A percentile compares a stretch with the other conserved stretches of the same genome.
Evolutionary conservation across 768 basidiomycete genomes (phyloP).

Genomic region (Suillus brevipes): DNA sequence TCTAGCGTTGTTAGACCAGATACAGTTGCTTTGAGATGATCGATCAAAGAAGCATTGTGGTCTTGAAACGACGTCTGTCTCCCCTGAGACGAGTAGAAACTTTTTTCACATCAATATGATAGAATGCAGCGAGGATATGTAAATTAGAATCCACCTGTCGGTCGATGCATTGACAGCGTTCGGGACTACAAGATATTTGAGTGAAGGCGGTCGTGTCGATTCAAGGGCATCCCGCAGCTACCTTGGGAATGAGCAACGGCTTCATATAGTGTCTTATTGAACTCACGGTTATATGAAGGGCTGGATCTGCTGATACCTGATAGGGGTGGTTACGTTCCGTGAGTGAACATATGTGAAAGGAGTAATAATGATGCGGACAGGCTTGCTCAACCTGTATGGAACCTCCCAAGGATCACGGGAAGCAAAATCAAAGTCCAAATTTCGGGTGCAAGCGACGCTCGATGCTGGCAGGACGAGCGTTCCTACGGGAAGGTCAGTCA

Average conservation of each 20-base stretch:
- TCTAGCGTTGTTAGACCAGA: constrained; percentile 66
- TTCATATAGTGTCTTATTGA: background rate
- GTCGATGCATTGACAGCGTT: constrained; percentile 71
- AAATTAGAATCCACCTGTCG: constrained; percentile 55
- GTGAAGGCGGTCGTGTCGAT: constrained; percentile 42
- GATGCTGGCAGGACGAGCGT: constrained; percentile 71
- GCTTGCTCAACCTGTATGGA: constrained; percentile 70
- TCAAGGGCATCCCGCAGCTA: constrained; percentile 51
- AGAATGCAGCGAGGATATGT: background rate
- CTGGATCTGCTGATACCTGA: constrained; percentile 61
- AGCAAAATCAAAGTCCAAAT: constrained; percentile 75
- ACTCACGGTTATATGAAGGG: constrained; percentile 52
- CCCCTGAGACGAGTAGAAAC: constrained; percentile 88
- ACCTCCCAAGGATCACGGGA: constrained; percentile 37
- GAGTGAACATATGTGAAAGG: constrained; percentile 5
- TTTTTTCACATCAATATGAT: constrained; percentile 30
- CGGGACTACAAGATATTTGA: constrained; percentile 38
- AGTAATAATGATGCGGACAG: constrained; percentile 38
- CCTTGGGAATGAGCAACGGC: constrained; percentile 11
- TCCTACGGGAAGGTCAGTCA: constrained; percentile 70
- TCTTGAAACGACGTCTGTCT: constrained; percentile 81
- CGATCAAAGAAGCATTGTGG: constrained; percentile 64
- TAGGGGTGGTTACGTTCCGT: constrained; percentile 6
- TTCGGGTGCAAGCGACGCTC: constrained; percentile 68
- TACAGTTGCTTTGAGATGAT: constrained; percentile 49